These are phyloP conservation scores for Pichia sp. DNA, from an alignment of 1,139 yeast species.

Conservation along the genomic window DNA sequence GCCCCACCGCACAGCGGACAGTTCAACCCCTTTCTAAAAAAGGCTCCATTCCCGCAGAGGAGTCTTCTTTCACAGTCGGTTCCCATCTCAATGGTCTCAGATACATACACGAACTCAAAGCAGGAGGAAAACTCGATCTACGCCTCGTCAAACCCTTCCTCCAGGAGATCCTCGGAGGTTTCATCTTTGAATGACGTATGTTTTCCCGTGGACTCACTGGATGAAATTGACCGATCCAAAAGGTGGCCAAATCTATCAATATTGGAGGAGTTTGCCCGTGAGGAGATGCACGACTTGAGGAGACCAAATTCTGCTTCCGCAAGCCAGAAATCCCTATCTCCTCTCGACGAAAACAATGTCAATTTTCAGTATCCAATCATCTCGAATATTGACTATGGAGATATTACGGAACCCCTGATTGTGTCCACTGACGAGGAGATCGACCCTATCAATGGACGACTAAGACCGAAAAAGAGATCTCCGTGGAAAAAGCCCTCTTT, in stretches of 20 bases:
- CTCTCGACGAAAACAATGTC: slow-evolving; percentile 24
- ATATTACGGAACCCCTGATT: slow-evolving; percentile 25
- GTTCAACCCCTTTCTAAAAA: neutral
- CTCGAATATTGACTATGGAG: slow-evolving; percentile 31
- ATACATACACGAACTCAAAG: slow-evolving; percentile 1
- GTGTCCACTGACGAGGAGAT: slow-evolving; percentile 53
- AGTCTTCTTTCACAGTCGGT: slow-evolving; percentile 16
- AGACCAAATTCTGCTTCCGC: slow-evolving; percentile 37
- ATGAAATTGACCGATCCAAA: slow-evolving; percentile 38
- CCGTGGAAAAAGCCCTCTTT: slow-evolving; percentile 56
- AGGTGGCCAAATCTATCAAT: slow-evolving; percentile 81
- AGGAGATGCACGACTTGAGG: slow-evolving; percentile 54
- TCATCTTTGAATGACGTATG: slow-evolving; percentile 89
- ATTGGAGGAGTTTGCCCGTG: slow-evolving; percentile 69
- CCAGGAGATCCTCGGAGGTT: slow-evolving; percentile 63
- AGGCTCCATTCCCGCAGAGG: slow-evolving; percentile 1
- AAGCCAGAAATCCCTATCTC: slow-evolving; percentile 21
- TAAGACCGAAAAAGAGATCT: slow-evolving; percentile 70
- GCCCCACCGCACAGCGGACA: neutral
- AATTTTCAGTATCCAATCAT: slow-evolving; percentile 34
- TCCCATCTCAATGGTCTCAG: slow-evolving; percentile 13
- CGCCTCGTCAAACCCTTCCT: slow-evolving; percentile 59
- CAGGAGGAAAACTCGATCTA: slow-evolving; percentile 13
- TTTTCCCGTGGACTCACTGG: slow-evolving; percentile 58
- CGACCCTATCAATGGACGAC: slow-evolving; percentile 55